Percentiles rank a stretch among this genome's conserved stretches.
Conservation (phyloP, 257 asterid genomes). For the Petunia secreta region DNA sequence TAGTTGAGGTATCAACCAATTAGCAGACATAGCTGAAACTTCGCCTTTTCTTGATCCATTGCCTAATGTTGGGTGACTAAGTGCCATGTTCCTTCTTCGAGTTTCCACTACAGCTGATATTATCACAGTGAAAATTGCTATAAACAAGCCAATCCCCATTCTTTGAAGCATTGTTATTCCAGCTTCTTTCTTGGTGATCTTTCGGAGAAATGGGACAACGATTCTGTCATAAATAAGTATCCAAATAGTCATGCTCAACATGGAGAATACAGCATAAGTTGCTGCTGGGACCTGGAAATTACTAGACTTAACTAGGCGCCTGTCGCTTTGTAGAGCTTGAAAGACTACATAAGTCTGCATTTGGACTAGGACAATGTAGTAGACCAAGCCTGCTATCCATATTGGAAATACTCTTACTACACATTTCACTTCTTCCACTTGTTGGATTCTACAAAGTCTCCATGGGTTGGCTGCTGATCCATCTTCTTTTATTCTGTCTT, state of each 20-base stretch:
- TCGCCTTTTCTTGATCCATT: constrained; percentile 29
- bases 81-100: constrained; percentile 13
- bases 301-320: constrained; percentile 24
- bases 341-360: constrained; percentile 31
- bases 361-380: constrained; percentile 25
- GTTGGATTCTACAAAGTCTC: constrained; percentile 41
- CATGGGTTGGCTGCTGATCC: constrained; percentile 42
- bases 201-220: constrained; percentile 33
- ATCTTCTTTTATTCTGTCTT: constrained; percentile 34
- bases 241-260: constrained; percentile 37
- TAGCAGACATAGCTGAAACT: constrained; percentile 43
- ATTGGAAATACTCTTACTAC: constrained; percentile 35
- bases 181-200: constrained; percentile 30
- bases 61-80: constrained; percentile 34
- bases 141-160: constrained; percentile 37
- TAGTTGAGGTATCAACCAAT: constrained; percentile 46
- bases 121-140: constrained; percentile 29
- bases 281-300: constrained; percentile 44
- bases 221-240: constrained; percentile 38
- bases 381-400: constrained; percentile 34
- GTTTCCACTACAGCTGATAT: constrained; percentile 35
- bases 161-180: constrained; percentile 42
- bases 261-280: constrained; percentile 33
- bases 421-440: constrained; percentile 47
- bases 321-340: constrained; percentile 39